Percentiles rank a stretch among this genome's conserved stretches.
Evolutionary conservation across 495 filamentous ascomycete species (phyloP).

Genomic region (Bombardia bombarda): DNA sequence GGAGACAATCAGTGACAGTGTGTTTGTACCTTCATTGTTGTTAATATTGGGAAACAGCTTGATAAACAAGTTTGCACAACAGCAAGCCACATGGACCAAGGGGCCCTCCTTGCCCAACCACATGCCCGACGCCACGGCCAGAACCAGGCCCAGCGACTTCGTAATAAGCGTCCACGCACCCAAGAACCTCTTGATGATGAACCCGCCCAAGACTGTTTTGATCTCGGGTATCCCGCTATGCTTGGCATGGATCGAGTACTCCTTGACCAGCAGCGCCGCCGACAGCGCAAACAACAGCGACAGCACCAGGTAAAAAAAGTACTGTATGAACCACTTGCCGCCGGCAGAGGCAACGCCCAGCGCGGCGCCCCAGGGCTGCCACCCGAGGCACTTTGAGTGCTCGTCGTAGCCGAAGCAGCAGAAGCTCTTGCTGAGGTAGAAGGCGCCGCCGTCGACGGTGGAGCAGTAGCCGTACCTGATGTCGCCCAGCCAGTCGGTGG

Average conservation of each 20-base stretch:
- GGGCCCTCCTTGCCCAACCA: slow-evolving; percentile 99
- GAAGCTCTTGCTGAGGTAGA: slow-evolving; percentile 84
- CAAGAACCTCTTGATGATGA: slow-evolving; percentile 87
- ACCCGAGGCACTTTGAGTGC: slow-evolving; percentile 67
- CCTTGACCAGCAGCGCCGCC: slow-evolving; percentile 72
- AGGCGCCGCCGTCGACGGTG: slow-evolving; percentile 68
- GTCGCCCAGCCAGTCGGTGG: slow-evolving; percentile 91
- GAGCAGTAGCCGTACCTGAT: slow-evolving; percentile 88
- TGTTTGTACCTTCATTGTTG: slow-evolving; percentile 69
- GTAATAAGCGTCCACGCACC: slow-evolving; percentile 87
- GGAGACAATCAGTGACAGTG: too few relatives aligned
- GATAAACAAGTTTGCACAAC: slow-evolving; percentile 93
- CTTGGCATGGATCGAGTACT: slow-evolving; percentile 81
- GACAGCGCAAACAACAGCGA: slow-evolving; percentile 76
- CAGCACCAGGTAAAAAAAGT: slow-evolving; percentile 74
- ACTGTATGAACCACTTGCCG: slow-evolving; percentile 74
- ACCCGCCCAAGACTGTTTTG: slow-evolving; percentile 92
- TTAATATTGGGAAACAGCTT: slow-evolving; percentile 78
- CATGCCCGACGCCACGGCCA: slow-evolving; percentile 72
- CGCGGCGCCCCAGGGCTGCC: slow-evolving; percentile 77
- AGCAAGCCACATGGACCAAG: slow-evolving; percentile 94
- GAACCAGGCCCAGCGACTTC: slow-evolving; percentile 84
- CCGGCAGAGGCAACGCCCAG: slow-evolving; percentile 54
- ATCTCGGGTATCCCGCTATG: slow-evolving; percentile 98
- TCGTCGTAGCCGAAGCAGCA: slow-evolving; percentile 90